A percentile compares a stretch with the other conserved stretches of the same genome.
phyloP scores from a whole-genome alignment of 2,329 filamentous ascomycete species.

The Sporothrix dimorphospora region DNA sequence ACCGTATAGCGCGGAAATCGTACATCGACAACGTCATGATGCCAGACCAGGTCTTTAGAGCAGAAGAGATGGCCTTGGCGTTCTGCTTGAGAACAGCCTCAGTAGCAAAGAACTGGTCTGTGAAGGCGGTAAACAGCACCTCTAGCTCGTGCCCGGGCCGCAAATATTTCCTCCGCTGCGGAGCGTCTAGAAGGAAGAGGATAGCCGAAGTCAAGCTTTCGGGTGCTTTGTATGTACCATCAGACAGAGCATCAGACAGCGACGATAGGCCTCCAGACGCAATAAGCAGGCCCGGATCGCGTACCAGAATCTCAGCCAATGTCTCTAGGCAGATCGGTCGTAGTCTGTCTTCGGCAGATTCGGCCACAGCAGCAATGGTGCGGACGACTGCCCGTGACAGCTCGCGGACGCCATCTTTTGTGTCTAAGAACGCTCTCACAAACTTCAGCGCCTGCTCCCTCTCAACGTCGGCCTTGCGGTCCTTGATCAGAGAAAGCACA shows the following conservation, averaged over 20 bases:
- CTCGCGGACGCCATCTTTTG: conserved; percentile 88
- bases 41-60: conserved; percentile 92
- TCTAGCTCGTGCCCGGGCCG: conserved; percentile 88
- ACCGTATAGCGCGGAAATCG: conserved; percentile 80
- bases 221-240: conserved; percentile 89
- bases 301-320: conserved; percentile 85
- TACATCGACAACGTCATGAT: conserved; percentile 87
- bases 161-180: conserved; percentile 78
- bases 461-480: conserved; percentile 95
- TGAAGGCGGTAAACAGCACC: conserved; percentile 87
- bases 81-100: conserved; percentile 76
- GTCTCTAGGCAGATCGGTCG: conserved; percentile 92
- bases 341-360: conserved; percentile 81
- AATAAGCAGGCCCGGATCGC: conserved; percentile 79
- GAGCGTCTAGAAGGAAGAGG: conserved; percentile 84
- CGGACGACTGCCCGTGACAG: conserved; percentile 85
- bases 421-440: conserved; percentile 89
- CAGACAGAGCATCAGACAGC: conserved; percentile 87
- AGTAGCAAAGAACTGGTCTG: conserved; percentile 70
- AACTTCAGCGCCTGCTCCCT: conserved; percentile 97
- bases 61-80: conserved; percentile 86
- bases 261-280: conserved; percentile 82
- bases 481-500: conserved; percentile 89
- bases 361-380: conserved; percentile 87
- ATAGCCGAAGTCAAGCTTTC: conserved; percentile 88